A percentile compares a stretch with the other conserved stretches of the same genome.
These are phyloP conservation scores for Terana coerulea DNA, from an alignment of 768 basidiomycete species.

Conservation along the genomic window DNA sequence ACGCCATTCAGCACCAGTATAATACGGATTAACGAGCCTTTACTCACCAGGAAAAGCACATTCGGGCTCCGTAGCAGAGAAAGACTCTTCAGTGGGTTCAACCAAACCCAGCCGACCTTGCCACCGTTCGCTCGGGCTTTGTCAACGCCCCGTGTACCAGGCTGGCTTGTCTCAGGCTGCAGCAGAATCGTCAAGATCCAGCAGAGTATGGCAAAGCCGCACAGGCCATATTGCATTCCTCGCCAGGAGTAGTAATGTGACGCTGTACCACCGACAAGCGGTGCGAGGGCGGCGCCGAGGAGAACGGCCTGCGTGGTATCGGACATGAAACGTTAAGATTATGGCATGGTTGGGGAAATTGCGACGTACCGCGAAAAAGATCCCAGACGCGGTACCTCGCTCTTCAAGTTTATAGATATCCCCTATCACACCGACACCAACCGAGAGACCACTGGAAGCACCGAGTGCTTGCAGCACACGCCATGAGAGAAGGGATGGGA, in stretches of 20 bases:
- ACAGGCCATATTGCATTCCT: constrained; percentile 46
- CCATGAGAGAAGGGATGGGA: constrained; percentile 52
- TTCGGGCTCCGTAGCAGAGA: constrained; percentile 56
- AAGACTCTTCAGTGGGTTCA: constrained; percentile 59
- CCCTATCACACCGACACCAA: constrained; percentile 57
- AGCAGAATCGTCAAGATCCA: constrained; percentile 38
- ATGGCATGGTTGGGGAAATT: neutral
- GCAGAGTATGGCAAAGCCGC: constrained; percentile 35
- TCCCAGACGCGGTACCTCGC: constrained; percentile 54
- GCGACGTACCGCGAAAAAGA: constrained; percentile 51
- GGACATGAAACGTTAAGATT: neutral
- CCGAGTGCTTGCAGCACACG: constrained; percentile 67
- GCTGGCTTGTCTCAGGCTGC: constrained; percentile 70
- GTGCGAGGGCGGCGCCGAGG: constrained; percentile 59
- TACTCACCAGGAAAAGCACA: constrained; percentile 48
- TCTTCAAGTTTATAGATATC: constrained; percentile 68
- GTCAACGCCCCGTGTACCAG: constrained; percentile 52
- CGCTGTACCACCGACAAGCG: constrained; percentile 51
- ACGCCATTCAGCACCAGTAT: constrained; percentile 7
- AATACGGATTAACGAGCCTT: no score
- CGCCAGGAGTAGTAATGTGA: constrained; percentile 69
- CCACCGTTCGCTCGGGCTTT: constrained; percentile 25
- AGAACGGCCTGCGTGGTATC: constrained; percentile 39
- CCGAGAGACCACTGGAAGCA: constrained; percentile 49
- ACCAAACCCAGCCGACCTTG: constrained; percentile 32